Evolutionary conservation across 2,329 filamentous ascomycete species (phyloP).

Genomic region (Clarireedia homoeocarpa): DNA sequence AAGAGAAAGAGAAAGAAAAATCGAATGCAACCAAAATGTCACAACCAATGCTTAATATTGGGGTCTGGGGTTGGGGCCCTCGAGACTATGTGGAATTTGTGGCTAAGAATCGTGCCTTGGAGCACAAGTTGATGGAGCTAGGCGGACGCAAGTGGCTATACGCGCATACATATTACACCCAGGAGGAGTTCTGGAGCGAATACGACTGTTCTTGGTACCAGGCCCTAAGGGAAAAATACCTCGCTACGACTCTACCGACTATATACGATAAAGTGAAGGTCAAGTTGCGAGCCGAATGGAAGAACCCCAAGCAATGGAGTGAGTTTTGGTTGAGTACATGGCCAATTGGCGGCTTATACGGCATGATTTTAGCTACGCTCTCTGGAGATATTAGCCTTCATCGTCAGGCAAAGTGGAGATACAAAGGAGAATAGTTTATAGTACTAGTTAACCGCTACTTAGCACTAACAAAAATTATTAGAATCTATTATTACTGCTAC

Average conservation of each 20-base stretch:
- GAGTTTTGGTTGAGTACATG: no score
- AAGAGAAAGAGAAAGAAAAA: no score
- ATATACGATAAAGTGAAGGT: slow-evolving; percentile 66
- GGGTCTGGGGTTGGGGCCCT: slow-evolving; percentile 78
- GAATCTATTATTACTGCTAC: no score
- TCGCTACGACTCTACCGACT: slow-evolving; percentile 52
- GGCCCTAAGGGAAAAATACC: slow-evolving; percentile 52
- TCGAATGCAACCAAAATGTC: slow-evolving; percentile 20
- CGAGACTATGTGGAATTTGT: slow-evolving; percentile 48
- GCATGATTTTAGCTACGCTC: no score
- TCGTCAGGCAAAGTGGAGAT: no score
- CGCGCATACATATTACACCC: slow-evolving; percentile 73
- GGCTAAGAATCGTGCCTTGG: slow-evolving; percentile 60
- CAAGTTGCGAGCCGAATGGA: slow-evolving; percentile 33
- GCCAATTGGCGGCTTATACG: no score
- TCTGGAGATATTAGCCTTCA: no score
- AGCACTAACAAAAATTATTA: no score
- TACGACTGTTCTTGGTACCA: slow-evolving; percentile 57
- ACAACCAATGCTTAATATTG: slow-evolving; percentile 50
- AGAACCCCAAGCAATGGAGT: slow-evolving; percentile 14
- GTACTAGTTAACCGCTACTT: no score
- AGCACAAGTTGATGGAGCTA: slow-evolving; percentile 59
- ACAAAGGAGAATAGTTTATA: no score
- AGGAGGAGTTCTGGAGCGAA: slow-evolving; percentile 59
- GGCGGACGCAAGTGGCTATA: slow-evolving; percentile 83